Evolutionary conservation across 2,329 filamentous ascomycete genomes (phyloP), one percentile per base, ranked within the genome.

Genomic region (Paecilomyces sp.): DNA sequence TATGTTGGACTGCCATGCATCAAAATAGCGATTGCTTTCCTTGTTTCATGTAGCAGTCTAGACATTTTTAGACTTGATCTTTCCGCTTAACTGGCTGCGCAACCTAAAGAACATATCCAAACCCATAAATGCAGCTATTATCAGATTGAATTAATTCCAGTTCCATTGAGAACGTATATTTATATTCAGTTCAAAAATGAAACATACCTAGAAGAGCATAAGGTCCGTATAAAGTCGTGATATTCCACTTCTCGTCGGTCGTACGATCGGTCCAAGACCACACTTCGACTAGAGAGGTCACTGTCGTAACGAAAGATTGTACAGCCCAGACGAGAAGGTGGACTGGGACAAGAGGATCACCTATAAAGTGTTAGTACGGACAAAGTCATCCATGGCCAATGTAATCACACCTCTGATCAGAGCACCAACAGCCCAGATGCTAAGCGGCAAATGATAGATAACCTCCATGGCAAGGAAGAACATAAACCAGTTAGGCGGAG

Each of bases 281-380:
- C 64, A 83, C 84, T 59, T 89, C 86, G 1, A 81, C 78, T 54
- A 89, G 78, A 66, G 86, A 89, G 0, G 84, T 83, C 51, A 83
- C 66, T 0, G 87, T 88, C 1, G 86, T 88, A 58, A 88, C 63
- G 36, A 80, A 83, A 0, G 85, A 83, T 66, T 88, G 80, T 9
- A 84, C 70, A 0, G 83, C 81, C 65, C 83, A 88, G 2, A 85
- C 72, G 1, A 89, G 79, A 0, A 89, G 75, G 56, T 86, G 81
- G 0, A 88, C 71, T 0, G 86, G 84, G 3, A 86, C 64, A 55
- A 82, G 77, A 0, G 84, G 80, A 58, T 85, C 79, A 66, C 85
- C 82, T 84, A 59, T 55, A 55, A 11, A 2, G 6, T 3, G 12
- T 53, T 31, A 59, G 54, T 47, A 54, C 18, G 28, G 25, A 13